phyloP scores from a whole-genome alignment of 345 rosid genomes.

The Carallia brachiata region DNA sequence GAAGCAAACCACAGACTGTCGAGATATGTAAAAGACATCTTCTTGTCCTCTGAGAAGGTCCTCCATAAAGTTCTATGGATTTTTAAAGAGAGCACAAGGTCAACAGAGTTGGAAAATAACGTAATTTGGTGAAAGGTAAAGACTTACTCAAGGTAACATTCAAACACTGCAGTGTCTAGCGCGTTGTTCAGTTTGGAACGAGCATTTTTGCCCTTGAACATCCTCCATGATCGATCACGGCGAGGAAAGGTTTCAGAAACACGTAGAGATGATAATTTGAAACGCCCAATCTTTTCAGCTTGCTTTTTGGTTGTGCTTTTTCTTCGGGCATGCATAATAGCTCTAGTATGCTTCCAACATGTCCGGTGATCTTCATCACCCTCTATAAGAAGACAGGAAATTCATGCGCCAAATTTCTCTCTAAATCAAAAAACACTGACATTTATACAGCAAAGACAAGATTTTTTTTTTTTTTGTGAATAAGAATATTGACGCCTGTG shows the following conservation, averaged over 20 bases:
- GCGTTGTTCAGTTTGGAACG: slow-evolving; percentile 15
- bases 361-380: slow-evolving; percentile 25
- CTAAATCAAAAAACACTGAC: too few relatives aligned
- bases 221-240: slow-evolving; percentile 35
- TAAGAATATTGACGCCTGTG: too few relatives aligned
- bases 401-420: neutral
- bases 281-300: slow-evolving; percentile 14
- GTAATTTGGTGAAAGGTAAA: neutral
- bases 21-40: slow-evolving; percentile 38
- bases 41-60: slow-evolving; percentile 44
- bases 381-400: slow-evolving; percentile 24
- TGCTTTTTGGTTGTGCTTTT: slow-evolving; percentile 23
- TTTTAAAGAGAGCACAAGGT: neutral
- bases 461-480: too few relatives aligned
- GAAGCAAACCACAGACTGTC: slow-evolving; percentile 54
- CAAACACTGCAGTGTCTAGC: slow-evolving; percentile 19
- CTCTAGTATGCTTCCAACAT: slow-evolving; percentile 9
- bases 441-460: too few relatives aligned
- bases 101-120: neutral
- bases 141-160: slow-evolving; percentile 45
- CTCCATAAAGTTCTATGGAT: slow-evolving; percentile 51
- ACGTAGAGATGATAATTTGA: slow-evolving; percentile 36
- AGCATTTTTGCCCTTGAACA: slow-evolving; percentile 30
- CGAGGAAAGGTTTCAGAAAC: slow-evolving; percentile 28
- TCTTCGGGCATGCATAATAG: slow-evolving; percentile 13